Percentiles rank a stretch among this genome's conserved stretches.
Conservation (phyloP, 2,329 filamentous ascomycete genomes). For the Teratosphaeria epicoccoides region DNA sequence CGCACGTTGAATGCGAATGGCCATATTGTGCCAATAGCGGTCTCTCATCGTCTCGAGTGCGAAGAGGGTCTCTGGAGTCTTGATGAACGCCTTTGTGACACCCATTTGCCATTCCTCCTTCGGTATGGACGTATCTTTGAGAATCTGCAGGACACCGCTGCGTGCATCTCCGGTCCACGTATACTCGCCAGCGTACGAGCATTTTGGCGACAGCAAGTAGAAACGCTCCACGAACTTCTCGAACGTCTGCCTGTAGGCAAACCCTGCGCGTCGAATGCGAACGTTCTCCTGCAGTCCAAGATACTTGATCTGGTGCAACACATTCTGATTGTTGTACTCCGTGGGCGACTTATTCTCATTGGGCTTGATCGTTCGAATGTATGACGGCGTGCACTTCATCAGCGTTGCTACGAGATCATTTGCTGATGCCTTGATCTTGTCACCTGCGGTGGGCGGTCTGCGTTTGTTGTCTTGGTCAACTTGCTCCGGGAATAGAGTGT, state of each 20-base stretch:
- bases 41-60: slow-evolving; percentile 96
- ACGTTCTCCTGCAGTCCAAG: slow-evolving; percentile 99
- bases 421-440: slow-evolving; percentile 89
- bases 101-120: slow-evolving; percentile 95
- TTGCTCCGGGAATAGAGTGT: slow-evolving; percentile 79
- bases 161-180: slow-evolving; percentile 87
- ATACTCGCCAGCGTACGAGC: slow-evolving; percentile 93
- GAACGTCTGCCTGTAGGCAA: slow-evolving; percentile 92
- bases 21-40: slow-evolving; percentile 99
- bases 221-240: slow-evolving; percentile 98
- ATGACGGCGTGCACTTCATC: slow-evolving; percentile 95
- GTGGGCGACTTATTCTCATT: slow-evolving; percentile 96
- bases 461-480: slow-evolving; percentile 94
- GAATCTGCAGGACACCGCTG: slow-evolving; percentile 78
- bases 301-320: slow-evolving; percentile 97
- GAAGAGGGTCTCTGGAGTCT: slow-evolving; percentile 92
- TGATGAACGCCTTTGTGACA: slow-evolving; percentile 94
- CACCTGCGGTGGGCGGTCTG: slow-evolving; percentile 85
- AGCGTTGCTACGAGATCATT: slow-evolving; percentile 90
- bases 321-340: slow-evolving; percentile 85
- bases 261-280: slow-evolving; percentile 87
- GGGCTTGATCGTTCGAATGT: slow-evolving; percentile 97
- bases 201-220: slow-evolving; percentile 86
- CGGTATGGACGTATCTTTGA: slow-evolving; percentile 93
- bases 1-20: slow-evolving; percentile 88